A percentile compares a stretch with the other conserved stretches of the same genome.
These are phyloP conservation scores for Lachancea nothofagi DNA, from an alignment of 805 yeast genomes.

Conservation along the genomic window DNA sequence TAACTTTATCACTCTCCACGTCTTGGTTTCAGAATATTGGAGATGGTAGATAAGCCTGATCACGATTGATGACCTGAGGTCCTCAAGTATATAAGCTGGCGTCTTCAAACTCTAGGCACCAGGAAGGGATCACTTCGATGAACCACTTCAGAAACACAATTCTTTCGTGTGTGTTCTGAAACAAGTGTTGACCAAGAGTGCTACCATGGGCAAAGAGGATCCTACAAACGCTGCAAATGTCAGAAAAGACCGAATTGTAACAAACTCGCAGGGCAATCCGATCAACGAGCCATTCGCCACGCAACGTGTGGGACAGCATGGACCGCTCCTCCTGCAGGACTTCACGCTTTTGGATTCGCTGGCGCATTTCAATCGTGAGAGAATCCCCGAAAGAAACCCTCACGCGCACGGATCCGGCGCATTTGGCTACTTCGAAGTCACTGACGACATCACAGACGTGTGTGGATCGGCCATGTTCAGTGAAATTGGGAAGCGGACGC, in stretches of 20 bases:
- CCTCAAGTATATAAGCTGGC: too few relatives aligned
- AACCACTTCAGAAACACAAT: too few relatives aligned
- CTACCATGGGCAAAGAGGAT: constrained; percentile 6
- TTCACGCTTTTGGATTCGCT: constrained; percentile 72
- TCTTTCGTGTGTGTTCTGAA: too few relatives aligned
- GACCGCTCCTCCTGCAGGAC: constrained; percentile 79
- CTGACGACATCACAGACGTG: constrained; percentile 75
- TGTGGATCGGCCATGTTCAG: constrained; percentile 66
- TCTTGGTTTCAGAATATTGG: too few relatives aligned
- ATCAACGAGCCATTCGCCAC: constrained; percentile 70
- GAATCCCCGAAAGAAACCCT: constrained; percentile 89
- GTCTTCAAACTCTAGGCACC: too few relatives aligned
- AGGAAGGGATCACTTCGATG: too few relatives aligned
- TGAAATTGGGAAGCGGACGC: constrained; percentile 74
- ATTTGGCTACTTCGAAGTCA: constrained; percentile 77
- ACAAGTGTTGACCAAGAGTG: neutral
- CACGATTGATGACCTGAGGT: too few relatives aligned
- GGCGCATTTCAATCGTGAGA: constrained; percentile 84
- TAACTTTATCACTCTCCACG: too few relatives aligned
- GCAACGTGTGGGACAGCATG: constrained; percentile 67
- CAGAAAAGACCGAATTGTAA: constrained; percentile 46
- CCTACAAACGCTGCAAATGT: constrained; percentile 28
- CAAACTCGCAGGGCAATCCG: constrained; percentile 75
- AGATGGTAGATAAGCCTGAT: too few relatives aligned
- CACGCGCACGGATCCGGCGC: constrained; percentile 96